Percentiles rank a stretch among this genome's conserved stretches.
phyloP scores from a whole-genome alignment of 2,329 filamentous ascomycete genomes.

The Aspergillus uvarum region DNA sequence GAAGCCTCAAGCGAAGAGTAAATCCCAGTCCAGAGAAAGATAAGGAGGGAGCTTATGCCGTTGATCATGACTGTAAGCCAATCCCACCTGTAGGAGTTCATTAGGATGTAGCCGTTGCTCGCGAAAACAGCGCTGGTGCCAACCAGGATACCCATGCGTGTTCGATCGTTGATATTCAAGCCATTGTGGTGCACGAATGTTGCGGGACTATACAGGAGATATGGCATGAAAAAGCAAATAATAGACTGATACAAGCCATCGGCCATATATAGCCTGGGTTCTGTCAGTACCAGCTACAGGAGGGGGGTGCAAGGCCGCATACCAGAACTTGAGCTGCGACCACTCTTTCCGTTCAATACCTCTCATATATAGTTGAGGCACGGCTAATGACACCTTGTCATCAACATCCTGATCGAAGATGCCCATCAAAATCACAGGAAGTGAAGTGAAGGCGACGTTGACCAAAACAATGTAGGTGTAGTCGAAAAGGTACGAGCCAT shows the following conservation, averaged over 20 bases:
- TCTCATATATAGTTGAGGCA: conserved; percentile 90
- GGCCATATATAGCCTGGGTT: conserved; percentile 78
- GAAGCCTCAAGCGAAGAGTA: conserved; percentile 66
- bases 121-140: conserved; percentile 79
- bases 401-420: conserved; percentile 96
- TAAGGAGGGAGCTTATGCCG: conserved; percentile 74
- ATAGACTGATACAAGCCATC: conserved; percentile 95
- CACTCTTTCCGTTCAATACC: conserved; percentile 96
- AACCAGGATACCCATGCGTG: conserved; percentile 83
- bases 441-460: conserved; percentile 93
- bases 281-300: conserved; percentile 27
- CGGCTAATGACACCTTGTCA: conserved; percentile 87
- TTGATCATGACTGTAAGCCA: conserved; percentile 90
- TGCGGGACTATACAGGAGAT: conserved; percentile 70
- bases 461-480: conserved; percentile 97
- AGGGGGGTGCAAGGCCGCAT: conserved; percentile 21
- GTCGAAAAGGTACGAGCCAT: conserved; percentile 95
- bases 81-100: conserved; percentile 98
- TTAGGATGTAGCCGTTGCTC: conserved; percentile 90
- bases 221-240: conserved; percentile 90
- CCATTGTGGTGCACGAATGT: conserved; percentile 71
- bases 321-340: conserved; percentile 97
- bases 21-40: conserved; percentile 95
- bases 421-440: conserved; percentile 93
- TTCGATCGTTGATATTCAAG: conserved; percentile 72